Evolutionary conservation across 768 basidiomycete genomes (phyloP), one percentile per base, ranked within the genome.

Genomic region (Termitomyces sp.): DNA sequence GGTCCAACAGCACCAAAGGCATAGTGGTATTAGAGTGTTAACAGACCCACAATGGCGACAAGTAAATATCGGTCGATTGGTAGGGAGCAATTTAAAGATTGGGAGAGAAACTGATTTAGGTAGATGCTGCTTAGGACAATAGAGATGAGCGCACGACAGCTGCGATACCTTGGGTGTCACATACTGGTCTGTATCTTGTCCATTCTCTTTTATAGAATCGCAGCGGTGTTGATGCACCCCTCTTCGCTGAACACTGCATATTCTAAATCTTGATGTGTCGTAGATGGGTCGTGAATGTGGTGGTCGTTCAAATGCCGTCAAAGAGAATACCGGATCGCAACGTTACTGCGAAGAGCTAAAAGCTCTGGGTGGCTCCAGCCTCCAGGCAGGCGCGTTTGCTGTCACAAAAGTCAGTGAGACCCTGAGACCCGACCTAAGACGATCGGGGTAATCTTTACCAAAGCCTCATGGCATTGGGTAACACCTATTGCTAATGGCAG

Each of bases 1-100:
- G 5, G 75, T 72, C 78, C 79, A 80, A 59, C 71, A 65, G 63
- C 79, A 79, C 77, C 79, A 80, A 17, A 80, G 64, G 68, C 79
- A 80, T 57, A 80, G 68, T 25, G 79, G 76, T 54, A 80, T 70
- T 61, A 75, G 72, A 43, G 77, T 71, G 50, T 80, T 80, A 35
- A 71, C 66, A 53, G 79, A 79, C 11, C 78, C 78, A 54, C 79
- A 80, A 46, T 63, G 71, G 32, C 59, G 68, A 67, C 79, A 80
- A n/a, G 71, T 71, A 59, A 80, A 80, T 49, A 74, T 63, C 0
- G 78, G 77, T 51, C 77, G 71, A 58, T 70, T 66, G 37, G 63
- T 55, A 30, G 70, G 76, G n/a, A 69, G 63, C 17, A 79, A 67
- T 56, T 73, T 73, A 11, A 80, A 70, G 9, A 70, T 69, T 21